phyloP scores from a whole-genome alignment of 331 rosid genomes.

The Quercus lobata region DNA sequence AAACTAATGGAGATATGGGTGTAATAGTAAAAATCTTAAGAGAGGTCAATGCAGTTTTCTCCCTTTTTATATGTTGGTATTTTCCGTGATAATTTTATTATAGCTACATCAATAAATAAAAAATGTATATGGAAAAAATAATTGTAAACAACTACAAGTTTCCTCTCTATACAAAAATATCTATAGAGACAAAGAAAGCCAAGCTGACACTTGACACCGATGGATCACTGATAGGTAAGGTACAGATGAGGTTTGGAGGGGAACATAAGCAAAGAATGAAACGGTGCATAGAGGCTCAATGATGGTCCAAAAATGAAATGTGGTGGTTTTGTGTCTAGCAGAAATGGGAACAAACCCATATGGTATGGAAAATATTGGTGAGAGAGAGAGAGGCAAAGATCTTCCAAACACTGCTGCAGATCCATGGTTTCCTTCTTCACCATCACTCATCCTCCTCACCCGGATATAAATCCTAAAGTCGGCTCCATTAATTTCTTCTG shows the following conservation, averaged over 20 bases:
- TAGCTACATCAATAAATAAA: too few species aligned
- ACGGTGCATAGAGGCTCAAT: conserved; percentile 10
- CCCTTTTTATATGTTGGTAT: too few species aligned
- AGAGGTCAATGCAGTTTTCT: too few species aligned
- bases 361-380: conserved; percentile 14
- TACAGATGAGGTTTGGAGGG: conserved; percentile 11
- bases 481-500: conserved; percentile 2
- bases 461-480: conserved; percentile 5
- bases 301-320: conserved; percentile 17
- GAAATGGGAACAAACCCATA: conserved; percentile 36
- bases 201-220: conserved; percentile 7
- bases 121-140: too few species aligned
- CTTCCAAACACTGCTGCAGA: conserved; percentile 12
- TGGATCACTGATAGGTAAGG: conserved; percentile 15
- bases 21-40: too few species aligned
- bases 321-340: conserved; percentile 25
- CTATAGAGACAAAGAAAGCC: conserved; percentile 11
- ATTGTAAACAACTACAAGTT: too few species aligned
- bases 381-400: conserved; percentile 28
- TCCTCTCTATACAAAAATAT: background rate
- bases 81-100: too few species aligned
- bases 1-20: too few species aligned
- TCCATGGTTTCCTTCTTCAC: conserved; percentile 26
- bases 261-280: conserved; percentile 25
- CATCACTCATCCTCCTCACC: background rate